These are phyloP conservation scores for Nematodospora anomalae DNA, from an alignment of 1,139 yeast genomes.

Conservation along the genomic window DNA sequence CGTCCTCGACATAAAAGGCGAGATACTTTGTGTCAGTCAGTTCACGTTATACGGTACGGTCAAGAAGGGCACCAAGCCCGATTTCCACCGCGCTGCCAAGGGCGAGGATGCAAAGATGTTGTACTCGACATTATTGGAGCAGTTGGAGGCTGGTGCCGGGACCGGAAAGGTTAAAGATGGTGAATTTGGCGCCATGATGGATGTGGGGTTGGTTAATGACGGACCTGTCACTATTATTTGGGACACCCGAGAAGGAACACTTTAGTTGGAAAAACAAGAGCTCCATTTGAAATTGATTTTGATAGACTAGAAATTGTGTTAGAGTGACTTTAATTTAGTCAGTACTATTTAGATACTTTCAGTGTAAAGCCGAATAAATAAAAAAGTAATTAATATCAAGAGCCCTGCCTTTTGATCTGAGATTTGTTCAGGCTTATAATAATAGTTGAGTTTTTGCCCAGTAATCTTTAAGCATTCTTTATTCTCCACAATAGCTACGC, in stretches of 20 bases:
- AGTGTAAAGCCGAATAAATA: too few species aligned
- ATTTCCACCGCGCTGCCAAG: conserved; percentile 86
- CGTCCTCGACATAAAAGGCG: conserved; percentile 31
- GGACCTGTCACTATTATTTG: conserved; percentile 78
- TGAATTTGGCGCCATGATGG: conserved; percentile 96
- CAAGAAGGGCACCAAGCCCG: conserved; percentile 90
- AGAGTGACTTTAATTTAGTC: too few species aligned
- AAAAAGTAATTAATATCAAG: too few species aligned
- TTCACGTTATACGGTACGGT: conserved; percentile 84
- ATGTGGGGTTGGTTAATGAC: conserved; percentile 78
- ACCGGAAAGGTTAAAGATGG: conserved; percentile 76
- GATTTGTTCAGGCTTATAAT: too few species aligned
- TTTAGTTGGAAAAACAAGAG: conserved; percentile 8
- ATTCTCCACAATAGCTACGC: too few species aligned
- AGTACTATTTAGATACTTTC: too few species aligned
- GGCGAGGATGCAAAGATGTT: conserved; percentile 69
- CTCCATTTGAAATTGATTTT: background rate
- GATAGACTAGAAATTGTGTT: too few species aligned
- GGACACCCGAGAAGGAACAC: conserved; percentile 51
- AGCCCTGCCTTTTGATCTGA: too few species aligned
- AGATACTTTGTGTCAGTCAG: conserved; percentile 65
- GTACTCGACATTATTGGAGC: conserved; percentile 60
- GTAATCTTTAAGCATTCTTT: too few species aligned
- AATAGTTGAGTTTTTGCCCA: too few species aligned
- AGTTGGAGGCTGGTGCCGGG: conserved; percentile 56